Base-by-base conservation (phyloP, 1,284 basidiomycete species). In the Heliocybe sulcata region DNA sequence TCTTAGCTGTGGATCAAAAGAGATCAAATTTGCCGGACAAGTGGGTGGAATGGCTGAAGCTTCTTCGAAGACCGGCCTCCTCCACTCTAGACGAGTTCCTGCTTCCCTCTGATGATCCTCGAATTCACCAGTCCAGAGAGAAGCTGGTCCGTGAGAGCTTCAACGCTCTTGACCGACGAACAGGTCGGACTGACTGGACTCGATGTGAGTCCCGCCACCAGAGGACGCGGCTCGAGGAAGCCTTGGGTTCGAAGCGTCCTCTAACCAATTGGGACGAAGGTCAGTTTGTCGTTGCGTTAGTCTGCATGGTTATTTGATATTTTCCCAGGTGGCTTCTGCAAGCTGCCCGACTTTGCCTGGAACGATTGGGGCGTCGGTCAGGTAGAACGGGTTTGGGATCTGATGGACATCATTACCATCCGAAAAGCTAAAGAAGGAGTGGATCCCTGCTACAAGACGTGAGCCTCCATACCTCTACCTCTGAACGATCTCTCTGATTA, bases 231-330 rank as follows among this genome's bases (percentile, higher is more conserved):
- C 76, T 92, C 8, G 92, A 96, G 59, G 94, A 97, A 63, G 72
- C 76, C 10, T 73, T 98, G 25, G 94, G 94, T 3, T 75, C 81
- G 20, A 90, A 92, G 63, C 83, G 94, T 26, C 94, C 94, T 0
- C 72, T 96, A 35, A 98, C 95, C 0, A 86, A 84, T 61, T 98
- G 94, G 94, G 90, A 95, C 58, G 93, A 97, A 75, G 90, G 91
- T 85, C 61, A 54, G 75, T 59, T 22, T 52, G 27, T 50, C 19
- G 12, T 12, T 6, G 9, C 50, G 52, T n/a, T 1, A 2, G 4
- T 23, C 35, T 26, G 9, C 25, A 48, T 56, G 10, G 50, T 56
- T 19, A 27, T 11, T 42, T 56, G 35, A 58, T 29, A 56, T 48
- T 55, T 45, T 52, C 26, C n/a, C 56, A 84, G 91, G 88, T 61